These are phyloP conservation scores for Daldinia concentrica DNA, from an alignment of 495 filamentous ascomycete species.

Conservation along the genomic window DNA sequence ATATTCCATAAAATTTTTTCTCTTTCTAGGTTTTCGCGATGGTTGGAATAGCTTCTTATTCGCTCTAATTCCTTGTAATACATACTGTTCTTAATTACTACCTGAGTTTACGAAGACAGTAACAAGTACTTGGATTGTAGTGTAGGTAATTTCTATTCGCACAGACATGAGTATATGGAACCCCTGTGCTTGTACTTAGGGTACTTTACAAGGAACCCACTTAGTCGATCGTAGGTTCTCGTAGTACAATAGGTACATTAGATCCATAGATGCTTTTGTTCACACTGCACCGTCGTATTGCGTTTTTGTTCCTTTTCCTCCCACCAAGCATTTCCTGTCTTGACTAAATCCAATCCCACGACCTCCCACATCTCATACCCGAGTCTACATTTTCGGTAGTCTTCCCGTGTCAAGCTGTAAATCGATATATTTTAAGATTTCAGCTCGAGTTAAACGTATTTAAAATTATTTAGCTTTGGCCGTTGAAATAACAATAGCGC, in stretches of 20 bases:
- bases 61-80: too few species aligned
- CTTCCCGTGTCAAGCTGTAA: constrained; percentile 2
- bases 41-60: too few species aligned
- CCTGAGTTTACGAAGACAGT: too few species aligned
- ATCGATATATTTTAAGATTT: constrained; percentile 19
- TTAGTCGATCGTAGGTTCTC: constrained; percentile 23
- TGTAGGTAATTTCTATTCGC: constrained; percentile 21
- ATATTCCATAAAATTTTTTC: too few species aligned
- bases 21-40: too few species aligned
- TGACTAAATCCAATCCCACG: constrained; percentile 38
- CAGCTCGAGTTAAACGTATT: background rate
- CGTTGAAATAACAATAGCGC: constrained; percentile 15
- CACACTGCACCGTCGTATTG: constrained; percentile 28
- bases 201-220: constrained; percentile 25
- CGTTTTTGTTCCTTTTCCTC: constrained; percentile 39
- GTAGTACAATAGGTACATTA: constrained; percentile 15
- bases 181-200: constrained; percentile 25
- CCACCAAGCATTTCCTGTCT: constrained; percentile 40
- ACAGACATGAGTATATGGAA: constrained; percentile 16
- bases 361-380: constrained; percentile 26
- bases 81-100: too few species aligned
- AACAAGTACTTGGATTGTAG: constrained; percentile 11
- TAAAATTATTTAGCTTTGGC: constrained; percentile 11
- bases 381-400: constrained; percentile 13
- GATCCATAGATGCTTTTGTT: constrained; percentile 32